Conservation (phyloP, 2,329 filamentous ascomycete species). For the Phyllachora maydis region DNA sequence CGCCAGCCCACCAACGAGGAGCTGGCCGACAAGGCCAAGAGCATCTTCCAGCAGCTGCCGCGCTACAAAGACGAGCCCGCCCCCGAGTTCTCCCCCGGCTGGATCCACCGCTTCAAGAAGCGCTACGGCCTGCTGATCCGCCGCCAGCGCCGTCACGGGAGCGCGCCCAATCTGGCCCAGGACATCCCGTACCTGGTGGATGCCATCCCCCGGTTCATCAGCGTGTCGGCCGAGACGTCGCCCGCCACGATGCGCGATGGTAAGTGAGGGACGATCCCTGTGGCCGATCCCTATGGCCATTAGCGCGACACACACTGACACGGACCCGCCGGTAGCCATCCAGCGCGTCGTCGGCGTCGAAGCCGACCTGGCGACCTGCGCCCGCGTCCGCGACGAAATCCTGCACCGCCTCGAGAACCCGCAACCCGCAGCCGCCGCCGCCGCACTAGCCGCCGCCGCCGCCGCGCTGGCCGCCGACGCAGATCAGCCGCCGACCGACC, state of each 20-base stretch:
- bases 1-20: slow-evolving; percentile 41
- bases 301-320: too few relatives aligned
- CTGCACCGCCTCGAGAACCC: slow-evolving; percentile 19
- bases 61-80: slow-evolving; percentile 38
- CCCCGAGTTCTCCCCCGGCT: slow-evolving; percentile 41
- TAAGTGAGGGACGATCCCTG: too few relatives aligned
- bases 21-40: slow-evolving; percentile 38
- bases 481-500: too few relatives aligned
- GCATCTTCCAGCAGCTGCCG: slow-evolving; percentile 34
- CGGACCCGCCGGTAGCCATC: too few relatives aligned
- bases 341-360: slow-evolving; percentile 33
- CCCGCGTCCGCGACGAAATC: slow-evolving; percentile 36
- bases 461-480: slow-evolving; percentile 4
- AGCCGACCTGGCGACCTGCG: slow-evolving; percentile 28
- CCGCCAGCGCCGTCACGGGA: slow-evolving; percentile 30
- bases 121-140: slow-evolving; percentile 36
- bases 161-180: slow-evolving; percentile 25
- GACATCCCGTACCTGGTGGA: slow-evolving; percentile 40
- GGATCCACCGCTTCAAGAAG: slow-evolving; percentile 46
- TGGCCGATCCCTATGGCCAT: too few relatives aligned
- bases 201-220: slow-evolving; percentile 37
- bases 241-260: slow-evolving; percentile 37
- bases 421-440: slow-evolving; percentile 4
- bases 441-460: slow-evolving; percentile 2
- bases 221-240: slow-evolving; percentile 33